Percentiles rank a stretch among this genome's conserved stretches.
phyloP scores from a whole-genome alignment of 2,329 filamentous ascomycete species.

The Lachnellula suecica region DNA sequence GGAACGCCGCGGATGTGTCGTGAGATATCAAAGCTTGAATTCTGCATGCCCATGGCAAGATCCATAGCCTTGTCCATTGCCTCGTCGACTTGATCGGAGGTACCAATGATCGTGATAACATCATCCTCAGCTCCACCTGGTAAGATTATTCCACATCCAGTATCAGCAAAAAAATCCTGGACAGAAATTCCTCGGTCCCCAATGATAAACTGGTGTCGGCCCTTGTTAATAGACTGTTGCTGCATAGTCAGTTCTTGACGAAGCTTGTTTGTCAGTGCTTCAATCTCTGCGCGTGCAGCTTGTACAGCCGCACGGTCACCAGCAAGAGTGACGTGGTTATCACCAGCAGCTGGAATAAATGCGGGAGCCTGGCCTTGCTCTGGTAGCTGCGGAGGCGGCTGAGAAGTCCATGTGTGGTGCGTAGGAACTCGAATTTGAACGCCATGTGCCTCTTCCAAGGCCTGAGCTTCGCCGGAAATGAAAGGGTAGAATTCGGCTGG shows the following conservation, averaged over 20 bases:
- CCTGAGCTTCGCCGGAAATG: constrained; percentile 73
- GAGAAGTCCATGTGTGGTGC: constrained; percentile 70
- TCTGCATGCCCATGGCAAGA: constrained; percentile 82
- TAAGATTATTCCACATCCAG: constrained; percentile 84
- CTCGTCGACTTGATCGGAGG: constrained; percentile 67
- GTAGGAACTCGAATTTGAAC: constrained; percentile 81
- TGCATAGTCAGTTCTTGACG: constrained; percentile 74
- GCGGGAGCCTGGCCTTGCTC: constrained; percentile 62
- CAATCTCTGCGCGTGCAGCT: constrained; percentile 76
- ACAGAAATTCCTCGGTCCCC: constrained; percentile 77
- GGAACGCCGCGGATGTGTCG: constrained; percentile 75
- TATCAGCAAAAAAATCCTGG: constrained; percentile 85
- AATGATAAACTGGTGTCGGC: constrained; percentile 92
- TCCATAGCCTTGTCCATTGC: constrained; percentile 86
- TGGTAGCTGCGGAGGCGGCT: constrained; percentile 64
- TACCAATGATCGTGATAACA: constrained; percentile 81
- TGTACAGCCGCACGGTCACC: constrained; percentile 84
- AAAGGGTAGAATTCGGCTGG: constrained; percentile 95
- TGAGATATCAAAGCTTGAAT: constrained; percentile 78
- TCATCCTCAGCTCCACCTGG: constrained; percentile 75
- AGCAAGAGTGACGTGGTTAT: constrained; percentile 79
- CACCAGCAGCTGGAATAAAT: constrained; percentile 68
- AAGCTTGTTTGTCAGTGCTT: constrained; percentile 74
- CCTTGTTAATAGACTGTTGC: constrained; percentile 78
- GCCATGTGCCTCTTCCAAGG: constrained; percentile 71